phyloP scores from a whole-genome alignment of 2,329 filamentous ascomycete species.

The Ceratocystis lukuohia region DNA sequence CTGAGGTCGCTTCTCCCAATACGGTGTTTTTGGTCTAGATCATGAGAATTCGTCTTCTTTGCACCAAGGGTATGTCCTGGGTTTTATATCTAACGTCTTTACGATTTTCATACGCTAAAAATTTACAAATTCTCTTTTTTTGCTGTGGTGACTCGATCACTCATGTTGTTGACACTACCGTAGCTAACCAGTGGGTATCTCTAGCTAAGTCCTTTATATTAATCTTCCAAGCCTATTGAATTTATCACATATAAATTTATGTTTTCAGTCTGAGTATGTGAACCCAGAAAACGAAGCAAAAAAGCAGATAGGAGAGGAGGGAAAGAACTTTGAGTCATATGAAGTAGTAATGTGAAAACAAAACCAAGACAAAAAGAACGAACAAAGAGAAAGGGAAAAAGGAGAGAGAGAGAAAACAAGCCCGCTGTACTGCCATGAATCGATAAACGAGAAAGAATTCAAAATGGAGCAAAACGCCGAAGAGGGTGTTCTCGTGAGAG shows the following conservation, averaged over 20 bases:
- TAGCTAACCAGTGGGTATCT: not conserved
- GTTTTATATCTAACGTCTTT: not conserved
- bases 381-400: not conserved
- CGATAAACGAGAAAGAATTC: not conserved
- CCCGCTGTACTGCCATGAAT: slow-evolving; percentile 2
- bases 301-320: not conserved
- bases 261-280: not conserved
- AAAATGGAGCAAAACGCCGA: slow-evolving; percentile 1
- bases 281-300: not conserved
- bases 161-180: too few relatives aligned
- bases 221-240: not conserved
- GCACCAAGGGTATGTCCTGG: not conserved
- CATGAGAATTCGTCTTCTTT: not conserved
- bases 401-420: not conserved
- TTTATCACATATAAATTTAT: not conserved
- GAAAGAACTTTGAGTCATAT: not conserved
- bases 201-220: not conserved
- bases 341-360: not conserved
- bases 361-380: not conserved
- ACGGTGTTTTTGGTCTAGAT: not conserved
- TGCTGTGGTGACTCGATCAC: not conserved
- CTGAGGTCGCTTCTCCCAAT: not conserved
- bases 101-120: not conserved
- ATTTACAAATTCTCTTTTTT: not conserved
- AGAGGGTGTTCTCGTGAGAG: not conserved